Conservation (phyloP, 371 early-diverging fungal species). For the Mucor racemosus region DNA sequence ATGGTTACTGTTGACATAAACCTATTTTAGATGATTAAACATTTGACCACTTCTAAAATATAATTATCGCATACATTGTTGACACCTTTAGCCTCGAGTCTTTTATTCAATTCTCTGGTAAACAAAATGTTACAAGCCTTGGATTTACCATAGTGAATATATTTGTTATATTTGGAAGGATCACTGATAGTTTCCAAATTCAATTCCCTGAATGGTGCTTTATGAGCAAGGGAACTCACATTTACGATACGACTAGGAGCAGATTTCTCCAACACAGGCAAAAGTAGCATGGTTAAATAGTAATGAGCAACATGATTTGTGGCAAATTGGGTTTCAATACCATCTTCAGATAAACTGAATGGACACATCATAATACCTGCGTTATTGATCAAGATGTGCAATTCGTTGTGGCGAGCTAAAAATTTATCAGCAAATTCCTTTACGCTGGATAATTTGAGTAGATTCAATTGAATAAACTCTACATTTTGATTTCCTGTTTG, state of each 20-base stretch:
- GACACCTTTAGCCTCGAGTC: constrained; percentile 41
- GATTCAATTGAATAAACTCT: constrained; percentile 61
- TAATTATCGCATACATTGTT: constrained; percentile 17
- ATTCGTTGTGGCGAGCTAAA: constrained; percentile 41
- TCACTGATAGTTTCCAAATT: constrained; percentile 49
- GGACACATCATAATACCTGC: constrained; percentile 78
- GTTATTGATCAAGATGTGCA: constrained; percentile 72
- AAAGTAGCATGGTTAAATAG: constrained; percentile 68
- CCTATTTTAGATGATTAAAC: constrained; percentile 6
- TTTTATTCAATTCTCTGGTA: constrained; percentile 44
- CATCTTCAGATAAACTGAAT: constrained; percentile 65
- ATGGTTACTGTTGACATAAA: constrained; percentile 68
- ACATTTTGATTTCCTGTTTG: constrained; percentile 59
- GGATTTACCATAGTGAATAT: constrained; percentile 25
- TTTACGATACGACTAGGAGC: constrained; percentile 62
- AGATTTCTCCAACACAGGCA: constrained; percentile 62
- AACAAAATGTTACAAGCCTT: constrained; percentile 47
- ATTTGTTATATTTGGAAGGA: constrained; percentile 32
- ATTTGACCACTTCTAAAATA: constrained; percentile 18
- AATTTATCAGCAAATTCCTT: constrained; percentile 59
- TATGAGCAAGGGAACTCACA: constrained; percentile 55
- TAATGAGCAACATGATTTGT: constrained; percentile 82
- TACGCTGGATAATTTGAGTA: constrained; percentile 60
- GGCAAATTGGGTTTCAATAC: constrained; percentile 47
- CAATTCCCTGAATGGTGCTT: constrained; percentile 26